Evolutionary conservation across 192 early-diverging fungal species (phyloP), one percentile per base, ranked within the genome.

Genomic region (Backusella luteola): DNA sequence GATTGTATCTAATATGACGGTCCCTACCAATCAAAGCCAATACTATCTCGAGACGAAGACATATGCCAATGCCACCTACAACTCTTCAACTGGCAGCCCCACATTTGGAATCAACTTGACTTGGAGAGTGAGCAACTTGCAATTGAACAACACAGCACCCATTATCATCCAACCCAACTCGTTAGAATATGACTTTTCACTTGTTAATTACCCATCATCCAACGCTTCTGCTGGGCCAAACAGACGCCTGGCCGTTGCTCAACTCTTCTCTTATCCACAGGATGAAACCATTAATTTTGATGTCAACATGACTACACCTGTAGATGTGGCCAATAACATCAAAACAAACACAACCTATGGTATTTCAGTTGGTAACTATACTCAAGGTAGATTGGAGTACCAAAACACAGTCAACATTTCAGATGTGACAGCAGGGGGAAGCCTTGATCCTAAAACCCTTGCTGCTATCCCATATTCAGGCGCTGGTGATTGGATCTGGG

Each of bases 311-410:
- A 80, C 82, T 34, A 80, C 78, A 39, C 73, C 82, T 26, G 66
- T 76, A 0, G 66, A 66, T 66, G 73, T 66, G 11, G 76, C 79
- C 23, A 59, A 76, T 19, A 36, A 36, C 11, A 84, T 84, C 34
- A 80, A 78, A 52, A 72, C 76, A 19, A 84, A 84, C 39, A 2
- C 21, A 4, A 84, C 82, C 0, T 78, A 78, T 35, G 82, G 82
- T 52, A 23, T 76, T 6, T 80, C 79, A 0, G 63, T 84, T 36
- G 82, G 82, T 52, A 32, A 75, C 3, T 84, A 80, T 70, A 76
- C 76, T 34, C 76, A 84, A 70, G 82, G 82, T 49, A 76, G 82
- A 17, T 38, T 80, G 11, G 82, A 84, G 49, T 84, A 78, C 29
- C 76, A 71, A 14, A 67, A 67, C 1, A 67, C 76, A 14, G 67